Evolutionary conservation across 2,329 filamentous ascomycete species (phyloP), one percentile per base, ranked within the genome.

Genomic region (Fusarium austroafricanum): DNA sequence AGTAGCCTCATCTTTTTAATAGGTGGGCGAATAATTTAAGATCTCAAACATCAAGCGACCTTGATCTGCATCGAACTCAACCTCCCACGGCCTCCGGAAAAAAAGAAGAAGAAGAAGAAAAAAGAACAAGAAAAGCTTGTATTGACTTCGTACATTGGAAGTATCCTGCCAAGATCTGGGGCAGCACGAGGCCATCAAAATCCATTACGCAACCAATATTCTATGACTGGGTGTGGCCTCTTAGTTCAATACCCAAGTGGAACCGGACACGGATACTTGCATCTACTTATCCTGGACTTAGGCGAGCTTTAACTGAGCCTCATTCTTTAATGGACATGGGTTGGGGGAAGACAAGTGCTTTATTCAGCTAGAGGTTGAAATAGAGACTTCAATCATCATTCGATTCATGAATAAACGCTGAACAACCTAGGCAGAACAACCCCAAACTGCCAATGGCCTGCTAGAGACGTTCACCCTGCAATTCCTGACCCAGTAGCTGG

Each of bases 121-220:
- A n/a, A n/a, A n/a, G n/a, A n/a, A n/a, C n/a, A n/a, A n/a, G n/a
- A 10, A 45, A 70, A 67, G 67, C 66, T 70, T 70, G 67, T 70
- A 64, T 61, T 47, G 39, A 57, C 47, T 21, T 59, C 62, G 67
- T 70, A 70, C 52, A 47, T 49, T n/a, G 11, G 21, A 40, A 46
- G 67, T 70, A 70, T 55, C 33, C 29, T 55, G 67, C 67, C 67
- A 70, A 70, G 62, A 64, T 55, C 66, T 70, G 67, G 67, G 67
- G 58, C 62, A 65, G 62, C 67, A 70, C 67, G 67, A 60, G 67
- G 67, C 47, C 57, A 39, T 56, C 46, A 61, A 56, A 70, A 52
- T 37, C 42, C 51, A 67, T 70, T 67, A 70, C 62, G 62, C 67
- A 70, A 62, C 54, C 57, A 64, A 46, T 38, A 33, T 55, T 49